A percentile compares a stretch with the other conserved stretches of the same genome.
phyloP scores from a whole-genome alignment of 129 eudicot genomes.

The Heracleum sosnowskyi region DNA sequence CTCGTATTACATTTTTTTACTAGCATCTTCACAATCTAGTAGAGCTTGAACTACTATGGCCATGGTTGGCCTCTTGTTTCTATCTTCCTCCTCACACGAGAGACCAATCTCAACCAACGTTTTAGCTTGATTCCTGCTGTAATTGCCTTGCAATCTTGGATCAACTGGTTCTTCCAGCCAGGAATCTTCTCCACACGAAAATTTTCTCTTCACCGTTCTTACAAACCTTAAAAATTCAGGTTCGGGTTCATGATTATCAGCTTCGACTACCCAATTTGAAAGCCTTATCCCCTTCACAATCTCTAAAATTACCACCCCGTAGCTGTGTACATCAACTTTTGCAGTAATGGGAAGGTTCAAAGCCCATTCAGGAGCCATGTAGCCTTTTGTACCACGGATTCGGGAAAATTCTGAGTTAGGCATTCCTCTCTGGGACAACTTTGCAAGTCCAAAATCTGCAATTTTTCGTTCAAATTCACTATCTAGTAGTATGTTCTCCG shows the following conservation, averaged over 20 bases:
- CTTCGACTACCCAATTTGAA: slow-evolving; percentile 13
- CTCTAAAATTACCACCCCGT: too few relatives aligned
- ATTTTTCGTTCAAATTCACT: too few relatives aligned
- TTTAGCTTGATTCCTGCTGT: slow-evolving; percentile 30
- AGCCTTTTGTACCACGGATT: too few relatives aligned
- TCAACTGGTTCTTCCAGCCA: slow-evolving; percentile 39
- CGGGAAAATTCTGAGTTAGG: too few relatives aligned
- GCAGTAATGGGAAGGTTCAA: too few relatives aligned
- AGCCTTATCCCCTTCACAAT: slow-evolving; percentile 38
- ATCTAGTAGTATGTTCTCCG: too few relatives aligned
- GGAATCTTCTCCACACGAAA: slow-evolving; percentile 9
- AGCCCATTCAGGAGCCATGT: too few relatives aligned
- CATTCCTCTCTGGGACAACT: too few relatives aligned
- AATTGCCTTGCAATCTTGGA: slow-evolving; percentile 38
- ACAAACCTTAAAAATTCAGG: slow-evolving; percentile 19
- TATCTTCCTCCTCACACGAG: slow-evolving; percentile 35
- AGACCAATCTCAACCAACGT: slow-evolving; percentile 28
- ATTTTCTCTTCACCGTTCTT: slow-evolving; percentile 5
- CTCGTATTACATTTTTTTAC: too few relatives aligned
- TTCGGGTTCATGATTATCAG: slow-evolving; percentile 18
- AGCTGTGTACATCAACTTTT: too few relatives aligned
- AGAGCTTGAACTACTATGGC: slow-evolving; percentile 34
- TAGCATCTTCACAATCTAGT: slow-evolving; percentile 24
- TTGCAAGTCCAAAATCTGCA: too few relatives aligned
- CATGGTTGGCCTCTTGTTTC: slow-evolving; percentile 41